A percentile compares a stretch with the other conserved stretches of the same genome.
Evolutionary conservation across 345 rosid genomes (phyloP).

Genomic region (Camelina sativa): DNA sequence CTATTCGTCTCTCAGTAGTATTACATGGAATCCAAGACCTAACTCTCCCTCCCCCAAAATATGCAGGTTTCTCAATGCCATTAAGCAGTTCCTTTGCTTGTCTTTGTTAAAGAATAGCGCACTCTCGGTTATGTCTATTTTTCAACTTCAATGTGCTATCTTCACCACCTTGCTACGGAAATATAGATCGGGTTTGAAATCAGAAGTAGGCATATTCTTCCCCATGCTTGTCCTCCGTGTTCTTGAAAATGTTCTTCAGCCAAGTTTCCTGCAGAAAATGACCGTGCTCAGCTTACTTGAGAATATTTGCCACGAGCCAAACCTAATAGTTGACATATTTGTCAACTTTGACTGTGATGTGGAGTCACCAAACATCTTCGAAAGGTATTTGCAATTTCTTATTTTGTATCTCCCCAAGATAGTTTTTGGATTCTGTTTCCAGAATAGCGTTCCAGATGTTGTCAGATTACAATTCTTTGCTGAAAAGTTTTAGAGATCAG

Average conservation of each 20-base stretch:
- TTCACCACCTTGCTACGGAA: constrained; percentile 75
- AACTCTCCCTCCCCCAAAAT: constrained; percentile 16
- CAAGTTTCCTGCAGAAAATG: constrained; percentile 97
- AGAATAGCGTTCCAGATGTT: constrained; percentile 22
- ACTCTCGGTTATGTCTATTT: constrained; percentile 88
- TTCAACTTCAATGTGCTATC: constrained; percentile 95
- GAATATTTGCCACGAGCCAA: constrained; percentile 77
- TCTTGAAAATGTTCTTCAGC: constrained; percentile 96
- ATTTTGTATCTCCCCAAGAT: constrained; percentile 18
- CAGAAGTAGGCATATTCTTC: constrained; percentile 92
- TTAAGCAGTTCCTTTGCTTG: constrained; percentile 88
- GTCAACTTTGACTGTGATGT: constrained; percentile 96
- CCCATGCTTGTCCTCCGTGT: constrained; percentile 95
- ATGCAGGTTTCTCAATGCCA: constrained; percentile 84
- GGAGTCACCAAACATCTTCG: constrained; percentile 93
- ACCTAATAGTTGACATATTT: constrained; percentile 81
- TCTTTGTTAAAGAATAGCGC: constrained; percentile 96
- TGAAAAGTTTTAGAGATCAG: constrained; percentile 14
- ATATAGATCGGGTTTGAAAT: constrained; percentile 82
- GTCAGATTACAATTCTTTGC: constrained; percentile 14
- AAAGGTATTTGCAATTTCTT: constrained; percentile 63
- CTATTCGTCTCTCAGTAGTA: neutral
- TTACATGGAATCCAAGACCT: constrained; percentile 18
- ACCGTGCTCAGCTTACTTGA: constrained; percentile 85
- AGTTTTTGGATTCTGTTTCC: constrained; percentile 1